Percentiles rank a stretch among this genome's conserved stretches.
These are phyloP conservation scores for Testicularia cyperi DNA, from an alignment of 1,284 basidiomycete genomes.

Conservation along the genomic window DNA sequence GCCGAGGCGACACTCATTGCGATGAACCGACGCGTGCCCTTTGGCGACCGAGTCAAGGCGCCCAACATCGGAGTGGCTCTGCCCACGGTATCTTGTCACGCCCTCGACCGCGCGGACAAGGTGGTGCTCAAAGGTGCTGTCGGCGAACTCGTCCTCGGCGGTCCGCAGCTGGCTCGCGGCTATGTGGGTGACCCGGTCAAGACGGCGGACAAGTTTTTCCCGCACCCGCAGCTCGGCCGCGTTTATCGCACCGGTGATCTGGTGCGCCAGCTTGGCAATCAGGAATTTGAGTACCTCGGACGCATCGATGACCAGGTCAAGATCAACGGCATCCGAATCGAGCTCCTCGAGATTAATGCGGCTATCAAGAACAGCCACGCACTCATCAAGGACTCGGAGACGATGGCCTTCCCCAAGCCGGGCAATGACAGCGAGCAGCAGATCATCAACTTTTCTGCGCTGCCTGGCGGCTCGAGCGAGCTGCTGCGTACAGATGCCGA, in stretches of 20 bases:
- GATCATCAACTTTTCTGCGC: slow-evolving; percentile 59
- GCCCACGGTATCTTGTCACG: slow-evolving; percentile 56
- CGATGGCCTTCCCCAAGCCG: slow-evolving; percentile 48
- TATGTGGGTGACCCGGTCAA: slow-evolving; percentile 56
- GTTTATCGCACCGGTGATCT: slow-evolving; percentile 59
- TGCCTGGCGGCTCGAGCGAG: slow-evolving; percentile 23
- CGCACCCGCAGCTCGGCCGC: slow-evolving; percentile 48
- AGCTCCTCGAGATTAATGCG: slow-evolving; percentile 61
- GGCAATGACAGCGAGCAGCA: slow-evolving; percentile 38
- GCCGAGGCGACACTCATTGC: slow-evolving; percentile 58
- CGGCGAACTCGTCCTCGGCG: slow-evolving; percentile 59
- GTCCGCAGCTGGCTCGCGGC: slow-evolving; percentile 52
- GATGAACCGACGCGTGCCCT: slow-evolving; percentile 53
- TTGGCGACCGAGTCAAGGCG: slow-evolving; percentile 57
- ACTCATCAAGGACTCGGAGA: slow-evolving; percentile 54
- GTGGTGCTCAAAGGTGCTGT: slow-evolving; percentile 59
- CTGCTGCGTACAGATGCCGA: slow-evolving; percentile 41
- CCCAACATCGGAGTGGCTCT: slow-evolving; percentile 61
- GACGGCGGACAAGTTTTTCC: slow-evolving; percentile 56
- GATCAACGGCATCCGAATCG: slow-evolving; percentile 61
- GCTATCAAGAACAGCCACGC: slow-evolving; percentile 51
- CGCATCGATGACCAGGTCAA: slow-evolving; percentile 62
- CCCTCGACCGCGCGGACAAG: slow-evolving; percentile 45
- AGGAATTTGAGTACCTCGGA: slow-evolving; percentile 60
- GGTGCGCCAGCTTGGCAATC: slow-evolving; percentile 56